These are phyloP conservation scores for Mycena vulgaris DNA, from an alignment of 768 basidiomycete species.

Conservation along the genomic window DNA sequence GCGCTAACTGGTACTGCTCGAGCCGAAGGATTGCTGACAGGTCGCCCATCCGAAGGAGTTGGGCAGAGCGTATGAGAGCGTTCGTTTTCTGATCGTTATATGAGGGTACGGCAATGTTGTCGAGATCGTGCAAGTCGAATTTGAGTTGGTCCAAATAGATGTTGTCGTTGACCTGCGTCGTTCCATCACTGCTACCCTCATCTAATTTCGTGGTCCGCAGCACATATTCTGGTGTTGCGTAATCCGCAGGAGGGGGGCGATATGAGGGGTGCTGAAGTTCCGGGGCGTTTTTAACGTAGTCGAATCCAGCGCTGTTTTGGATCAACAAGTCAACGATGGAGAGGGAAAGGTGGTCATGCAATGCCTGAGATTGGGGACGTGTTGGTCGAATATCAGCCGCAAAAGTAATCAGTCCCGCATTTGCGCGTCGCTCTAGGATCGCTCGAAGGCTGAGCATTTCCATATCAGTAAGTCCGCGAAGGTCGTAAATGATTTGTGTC, in stretches of 20 bases:
- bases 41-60: slow-evolving; percentile 17
- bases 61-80: slow-evolving; percentile 20
- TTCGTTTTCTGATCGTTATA: slow-evolving; percentile 21
- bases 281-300: not conserved
- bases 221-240: slow-evolving; percentile 21
- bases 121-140: slow-evolving; percentile 8
- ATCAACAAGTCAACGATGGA: no score
- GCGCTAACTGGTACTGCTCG: slow-evolving; percentile 25
- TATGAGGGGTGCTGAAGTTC: not conserved
- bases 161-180: slow-evolving; percentile 22
- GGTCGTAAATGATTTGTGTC: not conserved
- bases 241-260: slow-evolving; percentile 6
- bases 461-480: no score
- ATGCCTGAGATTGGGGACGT: no score
- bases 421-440: no score
- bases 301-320: no score
- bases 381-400: no score
- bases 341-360: no score
- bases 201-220: slow-evolving; percentile 21
- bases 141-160: slow-evolving; percentile 31
- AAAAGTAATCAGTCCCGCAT: no score
- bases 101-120: slow-evolving; percentile 10
- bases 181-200: slow-evolving; percentile 28
- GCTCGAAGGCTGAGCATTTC: no score
- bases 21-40: slow-evolving; percentile 22